These are phyloP conservation scores for Enterocytospora artemiae DNA, from an alignment of 371 early-diverging fungal species.

Conservation along the genomic window DNA sequence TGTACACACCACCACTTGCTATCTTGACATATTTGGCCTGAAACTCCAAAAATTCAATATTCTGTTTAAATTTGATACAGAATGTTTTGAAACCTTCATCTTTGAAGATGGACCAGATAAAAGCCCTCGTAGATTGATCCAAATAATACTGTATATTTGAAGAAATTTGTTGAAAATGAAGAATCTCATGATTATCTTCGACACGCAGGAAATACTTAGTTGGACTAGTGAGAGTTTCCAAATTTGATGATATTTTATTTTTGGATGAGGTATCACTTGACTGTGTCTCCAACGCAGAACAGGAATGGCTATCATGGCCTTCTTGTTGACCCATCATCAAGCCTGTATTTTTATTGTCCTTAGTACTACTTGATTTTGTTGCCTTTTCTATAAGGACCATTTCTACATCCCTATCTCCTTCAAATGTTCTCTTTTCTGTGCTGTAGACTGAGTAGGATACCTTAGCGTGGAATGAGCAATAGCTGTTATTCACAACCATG, in stretches of 20 bases:
- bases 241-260: slow-evolving; percentile 3
- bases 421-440: slow-evolving; percentile 9
- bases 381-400: slow-evolving; percentile 16
- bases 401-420: background rate
- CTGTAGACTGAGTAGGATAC: slow-evolving; percentile 15
- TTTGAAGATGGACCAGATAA: slow-evolving; percentile 54
- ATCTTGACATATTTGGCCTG: slow-evolving; percentile 42
- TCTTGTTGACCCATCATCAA: no score
- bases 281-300: background rate
- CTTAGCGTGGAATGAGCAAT: background rate
- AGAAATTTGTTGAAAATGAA: slow-evolving; percentile 52
- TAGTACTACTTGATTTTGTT: no score
- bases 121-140: slow-evolving; percentile 52
- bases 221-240: no score
- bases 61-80: slow-evolving; percentile 44
- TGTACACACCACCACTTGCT: slow-evolving; percentile 19
- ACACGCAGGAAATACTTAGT: slow-evolving; percentile 37
- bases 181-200: slow-evolving; percentile 45
- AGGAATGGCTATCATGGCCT: no score
- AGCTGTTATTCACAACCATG: background rate
- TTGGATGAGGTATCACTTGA: background rate
- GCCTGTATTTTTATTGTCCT: no score
- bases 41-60: slow-evolving; percentile 53
- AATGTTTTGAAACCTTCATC: slow-evolving; percentile 45
- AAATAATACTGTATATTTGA: slow-evolving; percentile 56